Evolutionary conservation across 2,329 filamentous ascomycete species (phyloP), one percentile per base, ranked within the genome.

Genomic region (Xylogone sp.): DNA sequence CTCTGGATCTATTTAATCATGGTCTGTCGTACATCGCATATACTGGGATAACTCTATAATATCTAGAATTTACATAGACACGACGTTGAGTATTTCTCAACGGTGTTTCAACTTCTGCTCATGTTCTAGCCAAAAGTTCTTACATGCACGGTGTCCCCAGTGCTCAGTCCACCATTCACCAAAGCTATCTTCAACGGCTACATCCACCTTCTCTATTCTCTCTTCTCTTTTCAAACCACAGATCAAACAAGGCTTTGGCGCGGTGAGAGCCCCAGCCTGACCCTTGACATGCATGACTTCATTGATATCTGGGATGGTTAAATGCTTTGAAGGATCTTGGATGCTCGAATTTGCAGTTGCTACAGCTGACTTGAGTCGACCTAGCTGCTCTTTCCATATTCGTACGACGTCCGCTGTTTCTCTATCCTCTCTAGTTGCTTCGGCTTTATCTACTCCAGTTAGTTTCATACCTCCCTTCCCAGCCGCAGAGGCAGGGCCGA

Each of bases 161-260:
- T 93, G 86, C 44, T 97, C 91, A 42, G 87, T 76, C 93, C 93
- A 97, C 90, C 91, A 97, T 72, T 97, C 93, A 12, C 90, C 91
- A 74, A 97, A 97, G 67, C 88, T 91, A 68, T 97, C 93, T 62
- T 93, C 85, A 8, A 95, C 83, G 21, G 84, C 78, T 49, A 83
- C 74, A 63, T 85, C 78, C 48, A 84, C 72, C 63, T 85, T 90
- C 19, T 73, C 69, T 10, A 97, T 76, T 46, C 93, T 79, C 71
- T 97, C 93, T 42, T 96, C 90, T 57, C 93, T 77, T 71, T 89
- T 94, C 57, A 97, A 70, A 0, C 93, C 93, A 68, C 93, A 97
- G 27, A 97, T 74, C 47, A 92, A 80, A 70, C 93, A 97, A 1
- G 86, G 75, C 68, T 88, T 87, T 0, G 83, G 75, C 3, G 90